Evolutionary conservation across 495 filamentous ascomycete species (phyloP).

Genomic region (Cercophora sp.): DNA sequence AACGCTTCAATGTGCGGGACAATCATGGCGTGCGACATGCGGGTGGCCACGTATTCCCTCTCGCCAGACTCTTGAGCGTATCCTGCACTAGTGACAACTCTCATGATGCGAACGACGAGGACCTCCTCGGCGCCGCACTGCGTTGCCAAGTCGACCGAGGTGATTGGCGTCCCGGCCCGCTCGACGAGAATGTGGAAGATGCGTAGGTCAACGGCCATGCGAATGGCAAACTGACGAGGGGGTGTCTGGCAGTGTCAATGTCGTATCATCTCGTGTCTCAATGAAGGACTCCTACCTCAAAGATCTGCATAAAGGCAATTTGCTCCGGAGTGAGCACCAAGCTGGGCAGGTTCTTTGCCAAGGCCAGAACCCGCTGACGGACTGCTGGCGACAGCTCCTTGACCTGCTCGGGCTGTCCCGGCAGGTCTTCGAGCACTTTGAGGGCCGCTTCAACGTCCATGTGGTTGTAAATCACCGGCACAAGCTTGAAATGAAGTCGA

Average conservation of each 20-base stretch:
- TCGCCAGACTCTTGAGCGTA: constrained; percentile 6
- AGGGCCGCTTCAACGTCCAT: constrained; percentile 7
- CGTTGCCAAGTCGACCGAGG: neutral
- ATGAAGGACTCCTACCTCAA: neutral
- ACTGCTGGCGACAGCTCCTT: neutral
- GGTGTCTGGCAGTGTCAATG: constrained; percentile 6
- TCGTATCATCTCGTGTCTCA: neutral
- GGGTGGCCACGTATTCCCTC: neutral
- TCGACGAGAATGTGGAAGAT: constrained; percentile 12
- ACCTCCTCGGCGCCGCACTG: constrained; percentile 8
- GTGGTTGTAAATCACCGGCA: no score
- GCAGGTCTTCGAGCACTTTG: constrained; percentile 2
- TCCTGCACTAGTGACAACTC: neutral
- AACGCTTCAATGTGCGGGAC: constrained; percentile 6
- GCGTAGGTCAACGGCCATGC: constrained; percentile 10
- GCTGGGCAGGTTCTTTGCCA: neutral
- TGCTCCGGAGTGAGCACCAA: constrained; percentile 4
- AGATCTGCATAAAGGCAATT: constrained; percentile 9
- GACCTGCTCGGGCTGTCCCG: constrained; percentile 6
- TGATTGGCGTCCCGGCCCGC: constrained; percentile 3
- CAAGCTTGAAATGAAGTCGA: no score
- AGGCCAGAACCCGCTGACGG: neutral
- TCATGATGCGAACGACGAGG: constrained; percentile 6
- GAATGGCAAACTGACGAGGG: constrained; percentile 6
- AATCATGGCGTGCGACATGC: constrained; percentile 4